Conservation (phyloP, 441 rosid genomes). For the Populus hybrid region DNA sequence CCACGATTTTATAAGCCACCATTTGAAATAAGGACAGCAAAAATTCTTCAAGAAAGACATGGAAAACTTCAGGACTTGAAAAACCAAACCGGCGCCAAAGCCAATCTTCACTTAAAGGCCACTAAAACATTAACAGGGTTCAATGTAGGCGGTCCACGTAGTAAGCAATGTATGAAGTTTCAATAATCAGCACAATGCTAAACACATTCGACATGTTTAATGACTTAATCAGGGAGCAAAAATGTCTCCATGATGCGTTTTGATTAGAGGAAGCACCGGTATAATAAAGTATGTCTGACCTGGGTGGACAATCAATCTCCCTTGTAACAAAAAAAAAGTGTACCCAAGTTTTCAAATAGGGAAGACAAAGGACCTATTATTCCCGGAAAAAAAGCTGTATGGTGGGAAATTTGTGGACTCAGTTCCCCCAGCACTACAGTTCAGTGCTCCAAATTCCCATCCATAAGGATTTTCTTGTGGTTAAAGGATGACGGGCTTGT, state of each 20-base stretch:
- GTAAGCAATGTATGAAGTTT: not conserved
- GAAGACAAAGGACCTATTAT: not conserved
- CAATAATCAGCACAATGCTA: not conserved
- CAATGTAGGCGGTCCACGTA: not conserved
- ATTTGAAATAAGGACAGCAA: not conserved
- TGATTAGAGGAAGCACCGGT: not conserved
- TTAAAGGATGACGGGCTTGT: not conserved
- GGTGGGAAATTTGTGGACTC: not conserved
- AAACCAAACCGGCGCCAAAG: too few species aligned
- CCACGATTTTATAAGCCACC: not conserved
- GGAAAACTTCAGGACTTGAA: not conserved
- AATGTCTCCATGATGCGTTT: not conserved
- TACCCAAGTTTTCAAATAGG: not conserved
- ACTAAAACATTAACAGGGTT: not conserved
- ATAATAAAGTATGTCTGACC: not conserved
- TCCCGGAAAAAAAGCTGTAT: not conserved
- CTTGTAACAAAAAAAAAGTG: not conserved
- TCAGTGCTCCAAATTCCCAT: not conserved
- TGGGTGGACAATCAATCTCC: not conserved
- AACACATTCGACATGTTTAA: not conserved
- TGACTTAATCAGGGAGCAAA: not conserved
- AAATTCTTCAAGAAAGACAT: not conserved
- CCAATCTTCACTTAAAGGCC: too few species aligned
- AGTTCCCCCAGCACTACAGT: not conserved
- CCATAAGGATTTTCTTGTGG: not conserved